Conservation (phyloP, 306 rosid species). For the Mimosa bimucronata region DNA sequence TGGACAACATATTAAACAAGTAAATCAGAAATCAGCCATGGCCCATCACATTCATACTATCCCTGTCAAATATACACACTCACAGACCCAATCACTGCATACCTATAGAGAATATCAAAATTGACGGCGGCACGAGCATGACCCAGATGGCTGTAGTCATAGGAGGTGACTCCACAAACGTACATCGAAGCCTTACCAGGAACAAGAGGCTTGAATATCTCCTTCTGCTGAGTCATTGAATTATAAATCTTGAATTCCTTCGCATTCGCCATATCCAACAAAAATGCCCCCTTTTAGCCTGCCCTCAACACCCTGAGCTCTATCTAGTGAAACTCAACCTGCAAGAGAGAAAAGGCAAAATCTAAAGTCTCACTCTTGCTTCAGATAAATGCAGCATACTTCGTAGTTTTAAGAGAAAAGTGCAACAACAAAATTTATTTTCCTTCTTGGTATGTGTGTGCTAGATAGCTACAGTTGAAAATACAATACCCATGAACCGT, state of each 20-base stretch:
- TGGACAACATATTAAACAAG: neutral
- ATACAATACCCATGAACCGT: no score
- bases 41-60: neutral
- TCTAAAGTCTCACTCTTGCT: neutral
- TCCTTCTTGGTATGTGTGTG: no score
- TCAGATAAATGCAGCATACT: neutral
- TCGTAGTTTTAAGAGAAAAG: no score
- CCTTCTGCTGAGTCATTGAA: conserved; percentile 88
- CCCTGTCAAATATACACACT: neutral
- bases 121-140: conserved; percentile 82
- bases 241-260: conserved; percentile 71
- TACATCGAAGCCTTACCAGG: conserved; percentile 81
- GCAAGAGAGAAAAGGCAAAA: neutral
- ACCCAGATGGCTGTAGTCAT: conserved; percentile 89
- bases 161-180: conserved; percentile 91
- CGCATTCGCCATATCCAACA: conserved; percentile 58
- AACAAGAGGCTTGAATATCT: conserved; percentile 62
- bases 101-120: conserved; percentile 87
- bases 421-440: no score
- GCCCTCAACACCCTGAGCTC: neutral
- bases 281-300: neutral
- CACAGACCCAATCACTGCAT: neutral
- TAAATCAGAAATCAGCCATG: neutral
- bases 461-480: no score
- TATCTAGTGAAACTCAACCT: neutral